These are phyloP conservation scores for Telfairia occidentalis DNA, from an alignment of 331 rosid species.

Conservation along the genomic window DNA sequence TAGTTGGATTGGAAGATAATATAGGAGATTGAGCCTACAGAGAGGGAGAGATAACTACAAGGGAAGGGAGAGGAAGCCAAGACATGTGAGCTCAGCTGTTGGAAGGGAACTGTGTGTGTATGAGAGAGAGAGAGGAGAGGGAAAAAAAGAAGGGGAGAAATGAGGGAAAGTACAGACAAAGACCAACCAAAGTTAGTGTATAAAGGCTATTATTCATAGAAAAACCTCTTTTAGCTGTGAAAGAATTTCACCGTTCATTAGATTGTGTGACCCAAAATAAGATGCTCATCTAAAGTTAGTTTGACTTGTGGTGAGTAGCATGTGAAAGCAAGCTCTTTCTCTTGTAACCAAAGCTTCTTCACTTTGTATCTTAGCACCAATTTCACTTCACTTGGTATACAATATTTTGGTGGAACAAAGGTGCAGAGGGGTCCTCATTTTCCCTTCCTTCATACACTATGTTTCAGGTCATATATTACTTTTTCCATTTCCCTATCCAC, in stretches of 20 bases:
- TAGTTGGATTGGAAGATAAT: background rate
- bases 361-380: slow-evolving; percentile 1
- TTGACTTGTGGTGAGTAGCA: slow-evolving; percentile 2
- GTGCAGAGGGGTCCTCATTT: slow-evolving; percentile 9
- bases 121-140: background rate
- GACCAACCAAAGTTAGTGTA: slow-evolving; percentile 7
- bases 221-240: background rate
- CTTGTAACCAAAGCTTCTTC: slow-evolving; percentile 12
- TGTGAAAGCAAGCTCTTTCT: background rate
- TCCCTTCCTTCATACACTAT: slow-evolving; percentile 8
- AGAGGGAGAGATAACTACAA: background rate
- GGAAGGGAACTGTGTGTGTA: background rate
- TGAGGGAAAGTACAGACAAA: slow-evolving; percentile 12
- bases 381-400: slow-evolving; percentile 4
- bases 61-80: background rate
- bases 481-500: background rate
- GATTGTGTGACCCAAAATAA: slow-evolving; percentile 7
- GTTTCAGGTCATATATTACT: slow-evolving; percentile 1
- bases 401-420: slow-evolving; percentile 2
- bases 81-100: slow-evolving; percentile 3
- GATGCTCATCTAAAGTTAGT: slow-evolving; percentile 10
- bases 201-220: slow-evolving; percentile 9
- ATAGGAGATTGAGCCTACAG: background rate
- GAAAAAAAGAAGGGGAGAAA: slow-evolving; percentile 3
- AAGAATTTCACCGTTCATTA: background rate